phyloP scores from a whole-genome alignment of 1,139 yeast species.

The Taphrina wiesneri region DNA sequence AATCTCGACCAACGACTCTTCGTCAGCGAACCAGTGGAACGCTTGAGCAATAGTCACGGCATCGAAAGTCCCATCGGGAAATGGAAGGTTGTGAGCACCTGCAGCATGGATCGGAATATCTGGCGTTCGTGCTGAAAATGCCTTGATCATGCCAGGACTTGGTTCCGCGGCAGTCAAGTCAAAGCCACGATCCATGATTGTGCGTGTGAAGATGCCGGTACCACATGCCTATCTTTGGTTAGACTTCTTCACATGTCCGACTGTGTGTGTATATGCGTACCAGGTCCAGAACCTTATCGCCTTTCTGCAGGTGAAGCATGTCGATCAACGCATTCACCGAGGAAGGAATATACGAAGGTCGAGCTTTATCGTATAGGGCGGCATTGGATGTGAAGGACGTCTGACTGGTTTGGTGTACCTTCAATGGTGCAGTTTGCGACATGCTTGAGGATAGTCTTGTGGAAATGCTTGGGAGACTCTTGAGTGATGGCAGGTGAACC shows the following conservation, averaged over 20 bases:
- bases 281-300: conserved; percentile 53
- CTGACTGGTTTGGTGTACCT: conserved; percentile 49
- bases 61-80: conserved; percentile 53
- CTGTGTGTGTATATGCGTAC: conserved; percentile 47
- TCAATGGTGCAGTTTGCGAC: not conserved
- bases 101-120: conserved; percentile 48
- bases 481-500: no score
- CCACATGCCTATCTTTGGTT: conserved; percentile 45
- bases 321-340: conserved; percentile 54
- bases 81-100: conserved; percentile 56
- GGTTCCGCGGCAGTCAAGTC: conserved; percentile 59
- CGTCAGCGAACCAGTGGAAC: conserved; percentile 67
- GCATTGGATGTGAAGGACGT: conserved; percentile 59
- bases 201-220: conserved; percentile 64
- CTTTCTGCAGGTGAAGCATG: conserved; percentile 47
- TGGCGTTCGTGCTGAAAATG: conserved; percentile 56
- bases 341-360: conserved; percentile 58
- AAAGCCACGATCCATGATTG: conserved; percentile 53
- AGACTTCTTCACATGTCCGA: not conserved
- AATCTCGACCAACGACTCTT: conserved; percentile 54
- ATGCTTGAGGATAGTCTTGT: no score
- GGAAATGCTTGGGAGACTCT: no score
- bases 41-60: conserved; percentile 64
- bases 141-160: conserved; percentile 58
- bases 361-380: conserved; percentile 54